Evolutionary conservation across 2,329 filamentous ascomycete species (phyloP).

Genomic region (Colletotrichum lindemuthianum): DNA sequence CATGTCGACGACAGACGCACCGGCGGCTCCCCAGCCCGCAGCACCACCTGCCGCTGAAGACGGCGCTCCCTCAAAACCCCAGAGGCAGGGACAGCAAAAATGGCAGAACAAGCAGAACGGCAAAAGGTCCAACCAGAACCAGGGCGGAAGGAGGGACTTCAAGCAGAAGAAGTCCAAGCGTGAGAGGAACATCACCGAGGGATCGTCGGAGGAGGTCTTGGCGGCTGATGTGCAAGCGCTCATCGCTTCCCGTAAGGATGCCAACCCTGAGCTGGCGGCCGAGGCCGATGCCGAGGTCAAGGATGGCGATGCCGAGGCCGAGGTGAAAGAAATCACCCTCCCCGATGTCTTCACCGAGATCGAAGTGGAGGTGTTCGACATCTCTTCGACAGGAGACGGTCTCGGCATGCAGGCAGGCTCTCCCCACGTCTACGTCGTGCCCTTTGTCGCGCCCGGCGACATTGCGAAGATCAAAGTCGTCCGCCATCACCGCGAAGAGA

Average conservation of each 20-base stretch:
- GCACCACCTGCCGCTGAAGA: not conserved
- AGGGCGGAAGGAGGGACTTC: conserved; percentile 36
- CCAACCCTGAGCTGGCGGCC: conserved; percentile 42
- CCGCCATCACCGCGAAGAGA: conserved; percentile 71
- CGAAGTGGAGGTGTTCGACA: conserved; percentile 80
- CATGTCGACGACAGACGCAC: conserved; percentile 20
- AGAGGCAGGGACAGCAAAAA: conserved; percentile 11
- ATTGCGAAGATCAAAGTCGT: conserved; percentile 80
- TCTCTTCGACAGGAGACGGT: conserved; percentile 94
- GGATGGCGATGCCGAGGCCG: conserved; percentile 38
- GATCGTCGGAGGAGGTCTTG: conserved; percentile 74
- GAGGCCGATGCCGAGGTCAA: conserved; percentile 43
- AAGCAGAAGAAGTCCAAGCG: conserved; percentile 65
- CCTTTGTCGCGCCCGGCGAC: conserved; percentile 90
- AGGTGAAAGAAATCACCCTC: conserved; percentile 46
- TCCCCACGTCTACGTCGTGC: conserved; percentile 82
- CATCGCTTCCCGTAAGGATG: conserved; percentile 53
- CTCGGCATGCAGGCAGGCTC: conserved; percentile 76
- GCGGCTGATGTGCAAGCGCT: conserved; percentile 69
- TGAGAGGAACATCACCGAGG: conserved; percentile 68
- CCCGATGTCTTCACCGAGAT: conserved; percentile 79
- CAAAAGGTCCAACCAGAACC: conserved; percentile 35
- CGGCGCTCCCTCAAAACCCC: conserved; percentile 15
- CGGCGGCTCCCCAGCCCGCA: conserved; percentile 1
- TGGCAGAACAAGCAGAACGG: conserved; percentile 32